Percentiles rank a stretch among this genome's conserved stretches.
phyloP scores from a whole-genome alignment of 805 yeast species.

The Ogataea nakhonphanomensis region DNA sequence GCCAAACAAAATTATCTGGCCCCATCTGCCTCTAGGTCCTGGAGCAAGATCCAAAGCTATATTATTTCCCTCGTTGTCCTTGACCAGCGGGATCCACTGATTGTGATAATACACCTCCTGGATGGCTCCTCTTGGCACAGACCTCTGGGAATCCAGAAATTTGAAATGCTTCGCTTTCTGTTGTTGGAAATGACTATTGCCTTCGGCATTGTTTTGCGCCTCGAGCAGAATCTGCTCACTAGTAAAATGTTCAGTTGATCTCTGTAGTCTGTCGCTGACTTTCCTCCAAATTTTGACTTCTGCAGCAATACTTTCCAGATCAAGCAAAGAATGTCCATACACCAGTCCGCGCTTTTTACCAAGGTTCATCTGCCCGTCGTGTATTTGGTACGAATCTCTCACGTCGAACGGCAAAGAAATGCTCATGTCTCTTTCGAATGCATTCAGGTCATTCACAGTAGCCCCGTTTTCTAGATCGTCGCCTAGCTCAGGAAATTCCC shows the following conservation, averaged over 20 bases:
- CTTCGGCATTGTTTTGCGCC: constrained; percentile 13
- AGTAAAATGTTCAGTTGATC: constrained; percentile 12
- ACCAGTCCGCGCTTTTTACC: constrained; percentile 76
- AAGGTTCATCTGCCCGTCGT: constrained; percentile 86
- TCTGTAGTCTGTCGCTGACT: constrained; percentile 43
- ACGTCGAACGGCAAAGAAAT: constrained; percentile 77
- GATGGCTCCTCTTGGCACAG: constrained; percentile 74
- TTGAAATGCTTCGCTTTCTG: constrained; percentile 27
- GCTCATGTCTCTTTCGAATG: constrained; percentile 78
- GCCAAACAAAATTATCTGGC: constrained; percentile 91
- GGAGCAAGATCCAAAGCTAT: constrained; percentile 87
- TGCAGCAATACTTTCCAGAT: constrained; percentile 73
- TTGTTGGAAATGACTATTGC: constrained; percentile 17
- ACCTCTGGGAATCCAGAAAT: constrained; percentile 50
- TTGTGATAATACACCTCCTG: constrained; percentile 82
- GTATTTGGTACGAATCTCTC: constrained; percentile 70
- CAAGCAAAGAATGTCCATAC: constrained; percentile 76
- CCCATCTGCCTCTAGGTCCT: constrained; percentile 74
- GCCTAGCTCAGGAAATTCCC: constrained; percentile 74
- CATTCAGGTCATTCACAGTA: constrained; percentile 73
- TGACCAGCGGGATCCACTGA: constrained; percentile 87
- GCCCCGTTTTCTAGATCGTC: constrained; percentile 78
- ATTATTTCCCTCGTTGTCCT: constrained; percentile 88
- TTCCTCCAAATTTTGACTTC: constrained; percentile 85
- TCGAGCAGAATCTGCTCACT: constrained; percentile 11